These are phyloP conservation scores for Delphinella strobiligena DNA, from an alignment of 2,329 filamentous ascomycete species.

Conservation along the genomic window DNA sequence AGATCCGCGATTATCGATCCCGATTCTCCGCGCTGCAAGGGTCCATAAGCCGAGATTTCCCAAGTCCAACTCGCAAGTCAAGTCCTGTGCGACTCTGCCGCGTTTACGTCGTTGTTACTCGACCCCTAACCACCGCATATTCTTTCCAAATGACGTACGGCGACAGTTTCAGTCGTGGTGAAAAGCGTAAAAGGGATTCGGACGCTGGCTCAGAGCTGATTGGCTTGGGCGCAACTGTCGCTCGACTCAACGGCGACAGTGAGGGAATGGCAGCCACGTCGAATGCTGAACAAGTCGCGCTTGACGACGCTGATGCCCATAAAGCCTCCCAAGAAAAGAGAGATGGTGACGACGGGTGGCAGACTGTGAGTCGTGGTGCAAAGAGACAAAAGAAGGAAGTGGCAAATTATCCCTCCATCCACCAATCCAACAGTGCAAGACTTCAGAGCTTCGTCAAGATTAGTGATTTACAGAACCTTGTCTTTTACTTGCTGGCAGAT, in stretches of 20 bases:
- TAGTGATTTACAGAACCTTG: slow-evolving; percentile 44
- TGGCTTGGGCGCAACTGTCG: slow-evolving; percentile 1
- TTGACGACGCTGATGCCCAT: background rate
- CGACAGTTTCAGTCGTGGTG: slow-evolving; percentile 4
- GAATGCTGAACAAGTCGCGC: background rate
- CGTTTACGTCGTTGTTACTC: background rate
- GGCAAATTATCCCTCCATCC: slow-evolving; percentile 41
- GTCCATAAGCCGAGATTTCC: background rate
- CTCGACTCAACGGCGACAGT: slow-evolving; percentile 7
- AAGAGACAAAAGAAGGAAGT: slow-evolving; percentile 23
- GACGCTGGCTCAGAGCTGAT: slow-evolving; percentile 5
- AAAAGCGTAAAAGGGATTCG: slow-evolving; percentile 7
- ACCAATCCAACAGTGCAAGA: slow-evolving; percentile 40
- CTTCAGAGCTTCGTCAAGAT: slow-evolving; percentile 45
- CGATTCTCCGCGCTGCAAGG: background rate
- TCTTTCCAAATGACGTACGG: slow-evolving; percentile 6
- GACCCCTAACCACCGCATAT: no score
- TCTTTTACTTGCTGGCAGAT: slow-evolving; percentile 51
- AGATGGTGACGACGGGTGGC: slow-evolving; percentile 14
- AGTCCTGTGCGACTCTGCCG: no score
- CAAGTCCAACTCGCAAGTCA: no score
- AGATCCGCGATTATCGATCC: background rate
- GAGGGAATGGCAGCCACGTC: background rate
- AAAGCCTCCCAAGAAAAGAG: background rate
- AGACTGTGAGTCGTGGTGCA: slow-evolving; percentile 14